Conservation (phyloP, 2,329 filamentous ascomycete species). For the Sporothrix schenckii region DNA sequence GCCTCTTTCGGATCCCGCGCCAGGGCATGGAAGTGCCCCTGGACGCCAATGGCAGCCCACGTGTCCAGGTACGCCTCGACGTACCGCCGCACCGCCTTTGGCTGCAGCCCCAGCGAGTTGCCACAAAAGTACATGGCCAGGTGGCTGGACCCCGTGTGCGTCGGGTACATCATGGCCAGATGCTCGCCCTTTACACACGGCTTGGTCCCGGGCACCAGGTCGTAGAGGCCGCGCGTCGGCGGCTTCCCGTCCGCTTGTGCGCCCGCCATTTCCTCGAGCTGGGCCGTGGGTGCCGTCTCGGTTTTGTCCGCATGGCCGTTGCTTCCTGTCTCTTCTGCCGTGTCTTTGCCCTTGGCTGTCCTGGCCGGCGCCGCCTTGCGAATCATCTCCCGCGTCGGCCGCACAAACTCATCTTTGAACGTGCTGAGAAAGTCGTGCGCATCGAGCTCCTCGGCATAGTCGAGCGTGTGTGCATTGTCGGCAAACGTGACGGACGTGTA, state of each 20-base stretch:
- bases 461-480: slow-evolving; percentile 50
- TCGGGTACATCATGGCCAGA: not conserved
- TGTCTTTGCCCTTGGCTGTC: too few relatives aligned
- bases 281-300: too few relatives aligned
- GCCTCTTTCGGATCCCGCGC: slow-evolving; percentile 43
- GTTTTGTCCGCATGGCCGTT: too few relatives aligned
- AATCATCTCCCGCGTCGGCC: slow-evolving; percentile 66
- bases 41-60: slow-evolving; percentile 82
- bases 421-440: slow-evolving; percentile 60
- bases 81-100: slow-evolving; percentile 66
- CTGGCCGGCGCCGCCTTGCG: slow-evolving; percentile 42
- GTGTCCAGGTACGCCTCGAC: slow-evolving; percentile 75
- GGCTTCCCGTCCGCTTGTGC: too few relatives aligned
- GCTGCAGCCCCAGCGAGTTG: slow-evolving; percentile 86
- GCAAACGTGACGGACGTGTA: slow-evolving; percentile 51
- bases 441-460: slow-evolving; percentile 60
- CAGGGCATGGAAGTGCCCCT: slow-evolving; percentile 76
- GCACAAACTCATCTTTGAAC: slow-evolving; percentile 71
- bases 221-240: not conserved
- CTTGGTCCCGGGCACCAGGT: not conserved
- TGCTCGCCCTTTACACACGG: not conserved
- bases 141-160: slow-evolving; percentile 46
- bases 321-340: not conserved
- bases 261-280: too few relatives aligned
- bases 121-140: slow-evolving; percentile 80